Percentiles rank a stretch among this genome's conserved stretches.
These are phyloP conservation scores for Phytophthora macrochlamydospora DNA, from an alignment of 352 stramenopile genomes.

Conservation along the genomic window DNA sequence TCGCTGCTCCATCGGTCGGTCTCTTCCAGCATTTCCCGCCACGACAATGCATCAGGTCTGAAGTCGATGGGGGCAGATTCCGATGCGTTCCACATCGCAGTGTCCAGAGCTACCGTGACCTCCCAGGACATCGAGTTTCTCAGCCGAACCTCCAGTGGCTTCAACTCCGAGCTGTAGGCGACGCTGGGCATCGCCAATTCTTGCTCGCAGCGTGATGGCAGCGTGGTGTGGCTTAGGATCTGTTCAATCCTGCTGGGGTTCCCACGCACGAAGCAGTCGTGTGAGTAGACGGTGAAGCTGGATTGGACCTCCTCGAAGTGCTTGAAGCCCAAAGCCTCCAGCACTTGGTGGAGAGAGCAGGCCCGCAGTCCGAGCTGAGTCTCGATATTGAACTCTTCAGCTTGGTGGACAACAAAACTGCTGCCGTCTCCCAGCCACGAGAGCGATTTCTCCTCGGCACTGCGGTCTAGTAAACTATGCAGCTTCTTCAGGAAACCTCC, in stretches of 20 bases:
- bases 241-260: slow-evolving; percentile 19
- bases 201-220: slow-evolving; percentile 1
- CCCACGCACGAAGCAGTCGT: slow-evolving; percentile 28
- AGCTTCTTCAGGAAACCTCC: slow-evolving; percentile 24
- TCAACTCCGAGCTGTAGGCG: slow-evolving; percentile 44
- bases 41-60: slow-evolving; percentile 1
- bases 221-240: slow-evolving; percentile 1
- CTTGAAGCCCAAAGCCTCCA: slow-evolving; percentile 31
- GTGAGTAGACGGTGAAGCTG: slow-evolving; percentile 20
- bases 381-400: slow-evolving; percentile 15
- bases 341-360: slow-evolving; percentile 25
- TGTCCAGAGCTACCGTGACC: slow-evolving; percentile 37
- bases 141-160: slow-evolving; percentile 60
- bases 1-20: slow-evolving; percentile 21
- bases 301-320: slow-evolving; percentile 19
- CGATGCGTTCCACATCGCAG: slow-evolving; percentile 8
- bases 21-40: slow-evolving; percentile 11
- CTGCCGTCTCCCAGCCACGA: slow-evolving; percentile 24
- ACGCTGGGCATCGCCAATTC: slow-evolving; percentile 36
- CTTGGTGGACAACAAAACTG: slow-evolving; percentile 19
- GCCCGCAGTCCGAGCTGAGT: slow-evolving; percentile 18
- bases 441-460: slow-evolving; percentile 13
- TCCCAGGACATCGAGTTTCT: slow-evolving; percentile 35
- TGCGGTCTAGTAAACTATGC: slow-evolving; percentile 24
- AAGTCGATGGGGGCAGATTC: not conserved